Conservation (phyloP, 768 basidiomycete species). For the Artomyces pyxidatus region DNA sequence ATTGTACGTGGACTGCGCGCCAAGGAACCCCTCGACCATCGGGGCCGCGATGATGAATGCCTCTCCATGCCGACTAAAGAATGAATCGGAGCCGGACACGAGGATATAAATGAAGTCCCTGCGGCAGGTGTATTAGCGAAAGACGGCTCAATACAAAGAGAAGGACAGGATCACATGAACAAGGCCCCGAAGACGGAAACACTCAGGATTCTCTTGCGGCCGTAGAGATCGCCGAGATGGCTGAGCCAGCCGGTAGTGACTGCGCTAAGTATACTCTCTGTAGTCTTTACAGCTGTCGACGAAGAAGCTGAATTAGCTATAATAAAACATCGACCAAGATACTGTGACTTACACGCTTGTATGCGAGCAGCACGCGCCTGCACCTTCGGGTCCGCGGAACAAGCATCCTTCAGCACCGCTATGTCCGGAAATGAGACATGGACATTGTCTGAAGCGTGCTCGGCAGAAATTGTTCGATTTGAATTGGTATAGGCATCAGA, state of each 20-base stretch:
- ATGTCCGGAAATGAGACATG: too few species aligned
- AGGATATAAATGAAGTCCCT: constrained; percentile 18
- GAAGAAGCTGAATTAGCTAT: too few species aligned
- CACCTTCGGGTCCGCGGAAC: constrained; percentile 13
- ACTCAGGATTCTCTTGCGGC: constrained; percentile 13
- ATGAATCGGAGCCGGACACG: constrained; percentile 9
- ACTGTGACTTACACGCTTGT: constrained; percentile 13
- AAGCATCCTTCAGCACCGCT: constrained; percentile 4
- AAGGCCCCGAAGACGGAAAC: constrained; percentile 17
- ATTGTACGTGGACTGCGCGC: constrained; percentile 16
- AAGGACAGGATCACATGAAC: constrained; percentile 10
- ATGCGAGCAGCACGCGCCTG: constrained; percentile 17
- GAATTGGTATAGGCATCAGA: too few species aligned
- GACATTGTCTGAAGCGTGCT: too few species aligned
- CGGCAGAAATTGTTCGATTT: too few species aligned
- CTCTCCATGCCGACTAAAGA: constrained; percentile 13
- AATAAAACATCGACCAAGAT: neutral
- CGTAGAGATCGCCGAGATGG: constrained; percentile 13
- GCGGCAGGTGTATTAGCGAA: neutral
- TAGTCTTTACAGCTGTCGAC: constrained; percentile 14
- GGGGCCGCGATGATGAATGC: constrained; percentile 15
- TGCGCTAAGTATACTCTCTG: constrained; percentile 16
- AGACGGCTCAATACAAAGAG: neutral
- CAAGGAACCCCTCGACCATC: constrained; percentile 15
- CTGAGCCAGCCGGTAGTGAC: constrained; percentile 17